A percentile compares a stretch with the other conserved stretches of the same genome.
Conservation (phyloP, 768 basidiomycete species). For the Gloeophyllum trabeum region DNA sequence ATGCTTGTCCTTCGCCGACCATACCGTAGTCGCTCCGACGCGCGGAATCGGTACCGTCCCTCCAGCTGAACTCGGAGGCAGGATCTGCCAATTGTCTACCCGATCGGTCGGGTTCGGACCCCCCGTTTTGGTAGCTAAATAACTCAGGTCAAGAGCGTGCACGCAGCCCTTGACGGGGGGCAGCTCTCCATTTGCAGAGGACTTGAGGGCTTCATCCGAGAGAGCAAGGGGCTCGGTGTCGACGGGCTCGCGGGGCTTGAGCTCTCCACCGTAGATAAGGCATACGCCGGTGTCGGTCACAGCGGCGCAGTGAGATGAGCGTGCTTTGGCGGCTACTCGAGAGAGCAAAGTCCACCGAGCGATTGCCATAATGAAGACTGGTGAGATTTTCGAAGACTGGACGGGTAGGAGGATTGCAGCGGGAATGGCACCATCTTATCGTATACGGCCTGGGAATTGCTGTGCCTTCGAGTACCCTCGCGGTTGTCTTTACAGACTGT, state of each 20-base stretch:
- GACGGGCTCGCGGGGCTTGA: constrained; percentile 28
- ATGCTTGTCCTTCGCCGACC: constrained; percentile 1
- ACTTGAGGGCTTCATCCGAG: too few relatives aligned
- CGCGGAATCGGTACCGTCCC: constrained; percentile 7
- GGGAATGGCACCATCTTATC: too few relatives aligned
- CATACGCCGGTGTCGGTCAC: constrained; percentile 17
- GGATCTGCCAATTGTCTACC: not conserved
- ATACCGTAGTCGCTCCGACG: constrained; percentile 13
- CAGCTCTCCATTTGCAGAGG: too few relatives aligned
- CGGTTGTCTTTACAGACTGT: too few relatives aligned
- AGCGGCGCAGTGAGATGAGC: constrained; percentile 31
- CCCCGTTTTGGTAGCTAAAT: not conserved
- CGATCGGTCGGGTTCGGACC: not conserved
- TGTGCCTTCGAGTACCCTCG: too few relatives aligned
- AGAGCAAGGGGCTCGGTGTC: too few relatives aligned
- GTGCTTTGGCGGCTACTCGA: constrained; percentile 12
- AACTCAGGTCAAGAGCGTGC: constrained; percentile 15
- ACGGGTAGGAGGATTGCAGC: too few relatives aligned
- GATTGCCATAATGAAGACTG: too few relatives aligned
- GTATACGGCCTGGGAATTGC: too few relatives aligned
- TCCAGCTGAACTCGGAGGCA: constrained; percentile 1
- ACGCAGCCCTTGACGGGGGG: constrained; percentile 8
- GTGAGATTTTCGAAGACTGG: too few relatives aligned
- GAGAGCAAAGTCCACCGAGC: constrained; percentile 19
- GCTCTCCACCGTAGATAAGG: constrained; percentile 32